Percentiles rank a stretch among this genome's conserved stretches.
These are phyloP conservation scores for Phytophthora hibernalis DNA, from an alignment of 352 stramenopile species.

Conservation along the genomic window DNA sequence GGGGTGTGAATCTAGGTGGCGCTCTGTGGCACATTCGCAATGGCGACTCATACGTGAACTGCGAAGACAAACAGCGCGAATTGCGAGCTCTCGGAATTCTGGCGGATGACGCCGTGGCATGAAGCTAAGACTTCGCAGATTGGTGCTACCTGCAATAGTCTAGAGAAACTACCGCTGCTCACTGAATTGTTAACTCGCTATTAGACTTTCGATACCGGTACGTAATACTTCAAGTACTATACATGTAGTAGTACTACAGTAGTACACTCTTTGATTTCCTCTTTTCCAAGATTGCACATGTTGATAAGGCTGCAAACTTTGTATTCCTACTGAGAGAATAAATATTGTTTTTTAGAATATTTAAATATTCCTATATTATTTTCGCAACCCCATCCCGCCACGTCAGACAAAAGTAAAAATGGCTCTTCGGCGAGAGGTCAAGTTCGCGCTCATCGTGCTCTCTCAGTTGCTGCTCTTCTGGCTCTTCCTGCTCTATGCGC, in stretches of 20 bases:
- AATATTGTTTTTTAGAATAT: too few relatives aligned
- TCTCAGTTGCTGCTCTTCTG: slow-evolving; percentile 48
- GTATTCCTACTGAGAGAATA: too few relatives aligned
- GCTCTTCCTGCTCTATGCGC: slow-evolving; percentile 45
- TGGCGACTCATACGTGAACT: slow-evolving; percentile 78
- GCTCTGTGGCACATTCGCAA: slow-evolving; percentile 88
- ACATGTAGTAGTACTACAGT: too few relatives aligned
- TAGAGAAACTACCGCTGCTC: too few relatives aligned
- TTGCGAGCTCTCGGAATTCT: slow-evolving; percentile 65
- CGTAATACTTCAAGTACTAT: too few relatives aligned
- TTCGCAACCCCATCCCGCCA: background rate
- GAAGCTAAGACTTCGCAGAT: slow-evolving; percentile 1
- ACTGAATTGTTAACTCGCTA: too few relatives aligned
- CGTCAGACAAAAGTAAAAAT: background rate
- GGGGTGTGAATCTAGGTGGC: slow-evolving; percentile 79
- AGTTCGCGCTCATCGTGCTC: slow-evolving; percentile 42
- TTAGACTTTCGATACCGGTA: too few relatives aligned
- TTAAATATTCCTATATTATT: too few relatives aligned
- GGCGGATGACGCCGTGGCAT: slow-evolving; percentile 29
- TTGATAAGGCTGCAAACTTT: too few relatives aligned
- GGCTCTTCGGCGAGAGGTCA: slow-evolving; percentile 20
- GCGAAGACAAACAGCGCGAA: slow-evolving; percentile 69
- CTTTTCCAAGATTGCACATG: too few relatives aligned
- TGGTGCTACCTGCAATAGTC: too few relatives aligned
- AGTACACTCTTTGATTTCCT: too few relatives aligned